Evolutionary conservation across 2,329 filamentous ascomycete genomes (phyloP).

Genomic region (Penicillium sp.): DNA sequence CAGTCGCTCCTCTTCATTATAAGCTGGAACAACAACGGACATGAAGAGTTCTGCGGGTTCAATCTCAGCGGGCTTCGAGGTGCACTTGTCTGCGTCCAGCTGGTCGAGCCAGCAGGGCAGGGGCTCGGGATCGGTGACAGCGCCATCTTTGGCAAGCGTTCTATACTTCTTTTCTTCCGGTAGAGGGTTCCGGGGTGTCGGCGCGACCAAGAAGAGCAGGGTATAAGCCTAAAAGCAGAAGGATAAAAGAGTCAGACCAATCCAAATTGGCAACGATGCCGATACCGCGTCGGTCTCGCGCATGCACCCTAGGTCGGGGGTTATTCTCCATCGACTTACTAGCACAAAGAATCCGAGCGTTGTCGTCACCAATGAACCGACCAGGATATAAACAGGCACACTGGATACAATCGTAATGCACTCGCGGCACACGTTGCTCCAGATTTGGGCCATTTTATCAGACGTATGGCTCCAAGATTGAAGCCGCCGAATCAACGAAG

Average conservation of each 20-base stretch:
- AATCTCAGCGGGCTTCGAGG: constrained; percentile 46
- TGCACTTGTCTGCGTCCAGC: constrained; percentile 57
- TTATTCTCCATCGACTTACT: constrained; percentile 22
- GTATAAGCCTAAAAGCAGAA: constrained; percentile 52
- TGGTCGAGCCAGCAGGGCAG: constrained; percentile 85
- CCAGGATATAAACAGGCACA: constrained; percentile 26
- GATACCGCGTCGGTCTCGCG: background rate
- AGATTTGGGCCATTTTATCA: constrained; percentile 24
- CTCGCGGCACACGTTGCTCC: constrained; percentile 26
- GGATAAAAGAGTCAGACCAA: background rate
- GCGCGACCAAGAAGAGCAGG: constrained; percentile 68
- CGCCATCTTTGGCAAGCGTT: constrained; percentile 63
- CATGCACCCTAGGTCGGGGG: background rate
- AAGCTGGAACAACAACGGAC: constrained; percentile 88
- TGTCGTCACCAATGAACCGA: constrained; percentile 26
- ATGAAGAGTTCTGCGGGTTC: constrained; percentile 76
- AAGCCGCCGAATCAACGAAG: background rate
- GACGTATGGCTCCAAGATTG: background rate
- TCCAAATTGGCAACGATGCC: background rate
- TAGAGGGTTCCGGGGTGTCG: constrained; percentile 66
- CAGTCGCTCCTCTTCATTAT: constrained; percentile 84
- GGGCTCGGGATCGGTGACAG: constrained; percentile 47
- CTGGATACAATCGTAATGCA: constrained; percentile 26
- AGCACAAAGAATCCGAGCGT: constrained; percentile 28
- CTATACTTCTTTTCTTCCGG: constrained; percentile 80